phyloP scores from a whole-genome alignment of 805 yeast genomes.

The Barnettozyma populi region DNA sequence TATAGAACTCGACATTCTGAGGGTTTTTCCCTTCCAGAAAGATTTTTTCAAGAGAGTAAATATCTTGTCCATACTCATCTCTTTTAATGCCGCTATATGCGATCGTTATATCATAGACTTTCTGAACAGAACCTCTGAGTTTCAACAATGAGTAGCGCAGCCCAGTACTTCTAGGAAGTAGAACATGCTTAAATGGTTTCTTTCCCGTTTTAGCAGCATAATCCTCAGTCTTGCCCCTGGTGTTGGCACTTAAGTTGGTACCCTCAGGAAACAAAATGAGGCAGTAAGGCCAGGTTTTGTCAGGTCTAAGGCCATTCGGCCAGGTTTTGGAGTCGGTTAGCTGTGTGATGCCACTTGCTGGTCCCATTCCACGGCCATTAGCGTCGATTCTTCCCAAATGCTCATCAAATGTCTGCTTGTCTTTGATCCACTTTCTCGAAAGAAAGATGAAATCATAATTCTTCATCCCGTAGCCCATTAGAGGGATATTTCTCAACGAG shows the following conservation, averaged over 20 bases:
- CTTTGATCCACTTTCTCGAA: constrained; percentile 82
- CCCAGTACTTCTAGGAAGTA: constrained; percentile 84
- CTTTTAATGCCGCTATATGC: constrained; percentile 70
- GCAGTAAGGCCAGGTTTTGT: constrained; percentile 54
- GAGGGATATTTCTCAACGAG: constrained; percentile 62
- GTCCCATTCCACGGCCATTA: constrained; percentile 52
- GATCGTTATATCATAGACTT: constrained; percentile 75
- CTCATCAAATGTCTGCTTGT: constrained; percentile 52
- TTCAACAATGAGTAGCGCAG: constrained; percentile 58
- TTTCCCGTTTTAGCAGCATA: constrained; percentile 51
- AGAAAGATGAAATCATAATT: constrained; percentile 73
- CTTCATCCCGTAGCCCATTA: constrained; percentile 83
- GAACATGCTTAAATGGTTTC: constrained; percentile 51
- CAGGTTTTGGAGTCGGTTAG: constrained; percentile 12
- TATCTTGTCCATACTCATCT: constrained; percentile 70
- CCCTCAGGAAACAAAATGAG: constrained; percentile 91
- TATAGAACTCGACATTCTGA: constrained; percentile 52
- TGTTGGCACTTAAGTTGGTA: constrained; percentile 70
- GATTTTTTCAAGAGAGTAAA: constrained; percentile 56
- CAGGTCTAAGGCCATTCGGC: constrained; percentile 18
- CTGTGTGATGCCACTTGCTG: constrained; percentile 34
- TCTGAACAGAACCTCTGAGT: constrained; percentile 46
- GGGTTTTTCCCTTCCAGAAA: constrained; percentile 75
- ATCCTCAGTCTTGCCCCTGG: constrained; percentile 49
- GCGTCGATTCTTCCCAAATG: constrained; percentile 55